Percentiles rank a stretch among this genome's conserved stretches.
phyloP scores from a whole-genome alignment of 306 rosid genomes.

The Fagus crenata region DNA sequence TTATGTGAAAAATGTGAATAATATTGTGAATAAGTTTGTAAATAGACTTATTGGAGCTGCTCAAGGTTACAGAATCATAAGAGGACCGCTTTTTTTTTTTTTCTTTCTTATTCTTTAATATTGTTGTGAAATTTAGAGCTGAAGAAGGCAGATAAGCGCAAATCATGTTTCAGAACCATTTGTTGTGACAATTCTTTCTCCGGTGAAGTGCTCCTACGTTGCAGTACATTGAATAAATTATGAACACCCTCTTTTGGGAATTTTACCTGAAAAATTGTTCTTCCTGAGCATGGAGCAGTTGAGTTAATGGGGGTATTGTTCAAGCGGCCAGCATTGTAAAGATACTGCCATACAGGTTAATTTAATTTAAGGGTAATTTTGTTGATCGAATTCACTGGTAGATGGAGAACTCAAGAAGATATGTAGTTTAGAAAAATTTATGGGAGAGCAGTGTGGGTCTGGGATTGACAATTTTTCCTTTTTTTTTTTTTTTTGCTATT shows the following conservation, averaged over 20 bases:
- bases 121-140: conserved; percentile 23
- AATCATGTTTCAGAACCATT: conserved; percentile 12
- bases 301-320: too few relatives aligned
- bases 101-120: background rate
- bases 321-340: too few relatives aligned
- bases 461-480: background rate
- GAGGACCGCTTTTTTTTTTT: background rate
- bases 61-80: conserved; percentile 14
- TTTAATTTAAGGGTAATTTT: too few relatives aligned
- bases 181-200: background rate
- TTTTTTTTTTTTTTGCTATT: too few relatives aligned
- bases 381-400: too few relatives aligned
- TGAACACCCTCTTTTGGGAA: background rate
- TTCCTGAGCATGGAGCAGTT: background rate
- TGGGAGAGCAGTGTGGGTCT: too few relatives aligned
- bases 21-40: conserved; percentile 21
- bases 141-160: background rate
- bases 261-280: background rate
- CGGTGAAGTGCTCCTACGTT: background rate
- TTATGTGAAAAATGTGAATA: background rate
- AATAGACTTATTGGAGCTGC: conserved; percentile 16
- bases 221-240: background rate
- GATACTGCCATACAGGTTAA: too few relatives aligned
- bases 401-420: too few relatives aligned
- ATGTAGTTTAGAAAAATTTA: too few relatives aligned